Conservation (phyloP, 2,329 filamentous ascomycete genomes). For the Lachnellula willkommii region DNA sequence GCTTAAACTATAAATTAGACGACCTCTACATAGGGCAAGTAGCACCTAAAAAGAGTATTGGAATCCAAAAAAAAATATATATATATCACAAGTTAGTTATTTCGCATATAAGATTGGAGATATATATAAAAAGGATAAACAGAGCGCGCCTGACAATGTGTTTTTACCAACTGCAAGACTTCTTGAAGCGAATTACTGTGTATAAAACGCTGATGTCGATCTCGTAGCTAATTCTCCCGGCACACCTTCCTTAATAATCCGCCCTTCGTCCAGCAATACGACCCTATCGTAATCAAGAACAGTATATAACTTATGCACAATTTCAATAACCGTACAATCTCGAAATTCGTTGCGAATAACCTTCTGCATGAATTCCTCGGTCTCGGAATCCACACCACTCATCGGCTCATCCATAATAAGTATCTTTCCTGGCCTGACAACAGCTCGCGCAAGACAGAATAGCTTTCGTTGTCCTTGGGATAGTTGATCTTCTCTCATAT, state of each 20-base stretch:
- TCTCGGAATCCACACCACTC: conserved; percentile 52
- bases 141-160: too few species aligned
- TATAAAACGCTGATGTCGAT: too few species aligned
- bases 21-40: too few species aligned
- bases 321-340: conserved; percentile 46
- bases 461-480: conserved; percentile 47
- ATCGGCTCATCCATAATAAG: conserved; percentile 41
- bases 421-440: conserved; percentile 37
- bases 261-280: conserved; percentile 38
- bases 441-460: conserved; percentile 43
- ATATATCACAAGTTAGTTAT: too few species aligned
- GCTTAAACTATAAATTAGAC: too few species aligned
- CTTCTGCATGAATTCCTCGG: conserved; percentile 50
- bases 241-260: conserved; percentile 64
- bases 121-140: too few species aligned
- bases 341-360: conserved; percentile 50
- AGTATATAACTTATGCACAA: conserved; percentile 37
- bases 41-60: too few species aligned
- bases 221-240: too few species aligned
- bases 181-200: too few species aligned
- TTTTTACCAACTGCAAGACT: too few species aligned
- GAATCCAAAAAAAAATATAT: too few species aligned
- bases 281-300: conserved; percentile 46
- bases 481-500: conserved; percentile 54
- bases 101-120: too few species aligned